Evolutionary conservation across 148 eudicot species (phyloP), one percentile per base, ranked within the genome.

Genomic region (Chenopodium album): DNA sequence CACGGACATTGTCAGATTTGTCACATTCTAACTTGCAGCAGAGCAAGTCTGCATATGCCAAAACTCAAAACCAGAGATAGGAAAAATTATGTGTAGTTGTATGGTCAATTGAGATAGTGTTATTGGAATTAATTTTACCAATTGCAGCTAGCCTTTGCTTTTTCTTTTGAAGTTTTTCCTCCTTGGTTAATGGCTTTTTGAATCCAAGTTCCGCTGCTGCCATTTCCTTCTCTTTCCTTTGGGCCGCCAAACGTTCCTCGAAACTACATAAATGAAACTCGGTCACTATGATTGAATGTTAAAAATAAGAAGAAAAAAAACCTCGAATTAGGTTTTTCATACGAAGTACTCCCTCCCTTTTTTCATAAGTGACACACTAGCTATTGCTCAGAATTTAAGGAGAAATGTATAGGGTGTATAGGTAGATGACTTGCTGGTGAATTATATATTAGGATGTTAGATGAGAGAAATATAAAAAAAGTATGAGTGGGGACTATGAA

Each of bases 101-200:
- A 47, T n/a, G 48, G 60, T 13, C 62, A 47, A 4, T 34, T 16
- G 60, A 26, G 14, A 59, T 59, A n/a, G 60, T 26, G 64, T 17
- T 62, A 34, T 56, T 63, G 60, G 7, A 48, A 20, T 77, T 34
- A 16, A 52, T 44, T 79, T 86, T 93, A 95, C 99, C 99, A 70
- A 95, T 95, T 83, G 99, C 99, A 78, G 99, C 99, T 79, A 95
- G 85, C 62, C 99, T 90, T 86, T 93, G 91, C 87, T 92, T 95
- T 87, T 95, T 95, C 88, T 95, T 93, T 90, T 92, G 92, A 71
- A 87, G 41, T 84, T 81, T 92, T 83, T 95, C 99, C 89, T 95
- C 99, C 92, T 90, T 95, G 86, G 85, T 95, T 80, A 95, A 80
- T 64, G 91, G 98, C 84, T 89, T 93, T 84, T 93, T 95, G 81